Evolutionary conservation across 2,329 filamentous ascomycete genomes (phyloP).

Genomic region (Penicillium hesseltinei): DNA sequence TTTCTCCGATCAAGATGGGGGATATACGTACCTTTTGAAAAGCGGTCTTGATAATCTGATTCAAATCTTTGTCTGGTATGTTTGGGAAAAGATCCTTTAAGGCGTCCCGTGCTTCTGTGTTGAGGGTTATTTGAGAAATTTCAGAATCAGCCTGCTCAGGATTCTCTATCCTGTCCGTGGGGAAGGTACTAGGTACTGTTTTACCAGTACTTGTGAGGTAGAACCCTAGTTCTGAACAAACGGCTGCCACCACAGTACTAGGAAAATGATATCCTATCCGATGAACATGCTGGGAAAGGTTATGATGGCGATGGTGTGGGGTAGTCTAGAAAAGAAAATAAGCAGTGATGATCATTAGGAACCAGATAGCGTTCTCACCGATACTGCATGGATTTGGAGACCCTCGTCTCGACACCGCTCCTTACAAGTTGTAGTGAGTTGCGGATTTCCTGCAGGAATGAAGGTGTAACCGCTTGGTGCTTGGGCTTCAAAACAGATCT

Average conservation of each 20-base stretch:
- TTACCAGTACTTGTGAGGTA: slow-evolving; percentile 49
- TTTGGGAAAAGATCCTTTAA: slow-evolving; percentile 63
- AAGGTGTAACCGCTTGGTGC: slow-evolving; percentile 61
- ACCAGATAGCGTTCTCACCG: slow-evolving; percentile 48
- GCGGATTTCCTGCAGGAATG: slow-evolving; percentile 59
- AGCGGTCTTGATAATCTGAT: slow-evolving; percentile 58
- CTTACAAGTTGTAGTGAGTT: slow-evolving; percentile 59
- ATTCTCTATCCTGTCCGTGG: slow-evolving; percentile 26
- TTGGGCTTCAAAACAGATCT: slow-evolving; percentile 57
- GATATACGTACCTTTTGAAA: slow-evolving; percentile 54
- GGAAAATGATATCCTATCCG: slow-evolving; percentile 64
- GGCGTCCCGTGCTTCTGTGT: slow-evolving; percentile 57
- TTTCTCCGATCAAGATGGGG: background rate
- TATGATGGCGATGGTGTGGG: slow-evolving; percentile 50
- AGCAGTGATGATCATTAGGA: slow-evolving; percentile 12
- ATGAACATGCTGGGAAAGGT: slow-evolving; percentile 60
- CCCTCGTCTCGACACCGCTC: slow-evolving; percentile 57
- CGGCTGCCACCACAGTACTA: slow-evolving; percentile 56
- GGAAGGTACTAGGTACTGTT: slow-evolving; percentile 40
- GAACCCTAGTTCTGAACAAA: slow-evolving; percentile 51
- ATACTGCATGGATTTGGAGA: slow-evolving; percentile 57
- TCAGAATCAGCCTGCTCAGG: slow-evolving; percentile 30
- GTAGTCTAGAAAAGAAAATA: slow-evolving; percentile 44
- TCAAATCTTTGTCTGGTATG: slow-evolving; percentile 58
- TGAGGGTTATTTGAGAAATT: slow-evolving; percentile 47